Conservation (phyloP, 2,329 filamentous ascomycete species). For the Coniella lustricola region DNA sequence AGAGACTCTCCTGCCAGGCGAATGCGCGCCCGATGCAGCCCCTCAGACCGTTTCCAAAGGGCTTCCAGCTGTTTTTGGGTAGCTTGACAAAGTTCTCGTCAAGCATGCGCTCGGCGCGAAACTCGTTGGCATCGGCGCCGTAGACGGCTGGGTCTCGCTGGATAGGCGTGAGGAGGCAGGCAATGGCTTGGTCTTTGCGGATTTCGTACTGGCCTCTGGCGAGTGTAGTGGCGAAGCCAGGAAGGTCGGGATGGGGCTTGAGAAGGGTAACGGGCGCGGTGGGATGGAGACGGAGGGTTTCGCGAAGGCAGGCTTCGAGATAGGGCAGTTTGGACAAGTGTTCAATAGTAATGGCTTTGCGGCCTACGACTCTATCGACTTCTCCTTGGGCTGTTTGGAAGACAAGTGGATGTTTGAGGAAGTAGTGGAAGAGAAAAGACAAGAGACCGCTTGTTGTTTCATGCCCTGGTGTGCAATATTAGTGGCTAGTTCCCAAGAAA, state of each 20-base stretch:
- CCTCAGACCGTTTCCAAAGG: conserved; percentile 46
- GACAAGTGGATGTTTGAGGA: conserved; percentile 42
- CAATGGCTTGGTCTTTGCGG: conserved; percentile 2
- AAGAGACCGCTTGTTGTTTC: conserved; percentile 49
- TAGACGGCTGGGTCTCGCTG: conserved; percentile 16
- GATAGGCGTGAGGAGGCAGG: conserved; percentile 14
- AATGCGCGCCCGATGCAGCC: conserved; percentile 46
- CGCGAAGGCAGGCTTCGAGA: conserved; percentile 16
- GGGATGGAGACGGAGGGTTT: conserved; percentile 20
- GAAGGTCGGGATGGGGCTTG: too few species aligned
- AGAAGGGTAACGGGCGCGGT: too few species aligned
- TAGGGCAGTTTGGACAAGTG: conserved; percentile 8
- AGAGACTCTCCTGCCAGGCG: conserved; percentile 45
- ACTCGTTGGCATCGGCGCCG: conserved; percentile 17
- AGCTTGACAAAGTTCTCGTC: conserved; percentile 34
- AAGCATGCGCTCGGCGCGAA: conserved; percentile 16
- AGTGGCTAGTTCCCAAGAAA: not conserved
- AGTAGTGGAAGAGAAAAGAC: conserved; percentile 40
- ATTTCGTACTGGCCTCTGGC: conserved; percentile 14
- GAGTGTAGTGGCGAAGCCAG: conserved; percentile 4
- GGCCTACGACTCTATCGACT: conserved; percentile 43
- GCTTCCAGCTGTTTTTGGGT: conserved; percentile 39
- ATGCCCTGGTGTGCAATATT: conserved; percentile 31
- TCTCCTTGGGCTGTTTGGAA: conserved; percentile 44
- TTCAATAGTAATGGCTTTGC: not conserved